phyloP scores from a whole-genome alignment of 345 rosid species.

The Hibiscus mutabilis region DNA sequence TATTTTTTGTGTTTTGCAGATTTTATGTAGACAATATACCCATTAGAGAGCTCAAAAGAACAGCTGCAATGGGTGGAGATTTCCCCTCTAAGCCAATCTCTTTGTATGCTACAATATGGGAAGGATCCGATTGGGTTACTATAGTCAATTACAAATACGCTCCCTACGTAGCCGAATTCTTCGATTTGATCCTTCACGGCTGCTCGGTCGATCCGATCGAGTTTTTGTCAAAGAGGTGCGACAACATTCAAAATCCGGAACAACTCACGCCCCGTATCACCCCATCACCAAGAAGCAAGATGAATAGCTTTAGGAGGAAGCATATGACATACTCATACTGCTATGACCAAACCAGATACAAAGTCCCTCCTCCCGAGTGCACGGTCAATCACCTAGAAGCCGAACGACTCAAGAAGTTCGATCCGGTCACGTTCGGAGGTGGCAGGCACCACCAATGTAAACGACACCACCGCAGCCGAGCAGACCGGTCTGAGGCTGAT shows the following conservation, averaged over 20 bases:
- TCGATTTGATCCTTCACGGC: conserved; percentile 70
- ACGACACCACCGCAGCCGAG: conserved; percentile 38
- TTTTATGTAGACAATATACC: conserved; percentile 73
- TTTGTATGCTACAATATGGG: conserved; percentile 93
- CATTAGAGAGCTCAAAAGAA: conserved; percentile 69
- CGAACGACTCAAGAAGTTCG: conserved; percentile 47
- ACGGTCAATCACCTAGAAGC: conserved; percentile 53
- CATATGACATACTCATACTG: conserved; percentile 91
- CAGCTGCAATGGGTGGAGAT: conserved; percentile 66
- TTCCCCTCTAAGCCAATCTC: conserved; percentile 97
- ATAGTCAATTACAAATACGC: conserved; percentile 89
- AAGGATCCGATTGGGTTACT: conserved; percentile 96
- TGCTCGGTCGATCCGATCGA: conserved; percentile 79
- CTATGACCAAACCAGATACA: conserved; percentile 80
- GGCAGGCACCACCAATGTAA: conserved; percentile 38
- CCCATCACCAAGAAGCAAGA: conserved; percentile 41
- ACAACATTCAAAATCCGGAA: conserved; percentile 22
- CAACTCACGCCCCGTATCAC: conserved; percentile 34
- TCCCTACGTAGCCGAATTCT: conserved; percentile 60
- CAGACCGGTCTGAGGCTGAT: conserved; percentile 16
- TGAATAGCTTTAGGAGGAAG: conserved; percentile 64
- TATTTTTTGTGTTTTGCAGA: conserved; percentile 30
- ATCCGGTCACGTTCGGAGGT: conserved; percentile 77
- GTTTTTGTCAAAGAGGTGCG: conserved; percentile 46
- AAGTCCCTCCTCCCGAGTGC: conserved; percentile 56